Percentiles rank a stretch among this genome's conserved stretches.
These are phyloP conservation scores for Starmerella bombicola DNA, from an alignment of 805 yeast species.

Conservation along the genomic window DNA sequence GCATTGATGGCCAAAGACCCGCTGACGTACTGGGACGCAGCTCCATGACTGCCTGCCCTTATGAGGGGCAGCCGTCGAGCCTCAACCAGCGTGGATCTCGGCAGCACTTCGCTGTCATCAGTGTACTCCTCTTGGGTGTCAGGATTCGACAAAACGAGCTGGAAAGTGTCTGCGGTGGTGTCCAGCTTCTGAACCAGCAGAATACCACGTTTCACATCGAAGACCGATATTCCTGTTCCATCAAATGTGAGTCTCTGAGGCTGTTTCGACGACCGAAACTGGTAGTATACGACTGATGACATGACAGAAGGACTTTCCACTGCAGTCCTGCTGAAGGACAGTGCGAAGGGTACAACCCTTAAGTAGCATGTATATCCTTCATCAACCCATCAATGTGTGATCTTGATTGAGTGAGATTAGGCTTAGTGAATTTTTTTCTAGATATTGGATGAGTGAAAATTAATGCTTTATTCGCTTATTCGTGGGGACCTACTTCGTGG, in stretches of 20 bases:
- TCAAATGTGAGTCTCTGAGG: constrained; percentile 75
- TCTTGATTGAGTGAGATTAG: too few relatives aligned
- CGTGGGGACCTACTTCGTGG: too few relatives aligned
- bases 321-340: too few relatives aligned
- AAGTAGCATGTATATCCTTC: too few relatives aligned
- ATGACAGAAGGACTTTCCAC: too few relatives aligned
- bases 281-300: constrained; percentile 82
- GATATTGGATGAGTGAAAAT: too few relatives aligned
- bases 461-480: too few relatives aligned
- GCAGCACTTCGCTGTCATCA: constrained; percentile 84
- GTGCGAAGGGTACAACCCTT: too few relatives aligned
- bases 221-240: constrained; percentile 92
- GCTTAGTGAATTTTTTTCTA: too few relatives aligned
- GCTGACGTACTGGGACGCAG: constrained; percentile 48
- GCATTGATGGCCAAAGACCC: constrained; percentile 31
- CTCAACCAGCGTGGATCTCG: constrained; percentile 72
- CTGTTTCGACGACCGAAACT: constrained; percentile 70
- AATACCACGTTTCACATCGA: constrained; percentile 86
- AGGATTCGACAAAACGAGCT: constrained; percentile 56
- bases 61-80: constrained; percentile 69
- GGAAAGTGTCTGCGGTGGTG: constrained; percentile 66
- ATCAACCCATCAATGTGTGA: too few relatives aligned
- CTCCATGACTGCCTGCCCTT: constrained; percentile 34
- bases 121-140: constrained; percentile 63
- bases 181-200: constrained; percentile 69